Conservation (phyloP, 257 asterid genomes). For the Solanum rostratum region DNA sequence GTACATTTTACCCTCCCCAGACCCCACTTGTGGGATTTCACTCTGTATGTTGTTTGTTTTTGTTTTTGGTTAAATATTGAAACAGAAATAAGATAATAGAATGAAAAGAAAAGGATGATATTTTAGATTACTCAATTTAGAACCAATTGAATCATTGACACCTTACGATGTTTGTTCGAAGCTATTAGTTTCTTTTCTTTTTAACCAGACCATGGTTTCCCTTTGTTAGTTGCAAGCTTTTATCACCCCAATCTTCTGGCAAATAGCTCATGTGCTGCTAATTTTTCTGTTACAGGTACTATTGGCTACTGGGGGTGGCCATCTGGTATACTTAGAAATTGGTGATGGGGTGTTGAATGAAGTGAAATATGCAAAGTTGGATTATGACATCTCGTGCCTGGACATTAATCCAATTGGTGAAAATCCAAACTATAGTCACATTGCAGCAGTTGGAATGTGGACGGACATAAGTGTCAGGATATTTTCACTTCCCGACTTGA, state of each 20-base stretch:
- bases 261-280: background rate
- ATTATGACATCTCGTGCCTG: slow-evolving; percentile 90
- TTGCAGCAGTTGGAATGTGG: slow-evolving; percentile 99
- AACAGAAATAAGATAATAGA: background rate
- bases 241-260: background rate
- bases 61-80: background rate
- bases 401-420: slow-evolving; percentile 94
- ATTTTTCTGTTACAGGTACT: slow-evolving; percentile 47
- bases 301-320: slow-evolving; percentile 97
- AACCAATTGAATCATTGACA: background rate
- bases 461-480: slow-evolving; percentile 78
- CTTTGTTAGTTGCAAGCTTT: background rate
- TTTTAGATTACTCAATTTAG: background rate
- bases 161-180: background rate
- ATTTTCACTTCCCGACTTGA: slow-evolving; percentile 81
- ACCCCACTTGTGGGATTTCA: too few species aligned
- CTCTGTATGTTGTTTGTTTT: background rate
- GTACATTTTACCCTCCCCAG: too few species aligned
- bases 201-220: background rate
- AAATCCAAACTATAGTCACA: slow-evolving; percentile 59
- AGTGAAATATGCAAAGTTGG: slow-evolving; percentile 64
- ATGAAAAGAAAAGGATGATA: background rate
- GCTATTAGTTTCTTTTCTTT: background rate
- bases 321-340: slow-evolving; percentile 85
- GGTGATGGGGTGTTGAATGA: slow-evolving; percentile 82